Evolutionary conservation across 2,329 filamentous ascomycete genomes (phyloP), one percentile per base, ranked within the genome.

Genomic region (Phyllosticta citrichinensis): DNA sequence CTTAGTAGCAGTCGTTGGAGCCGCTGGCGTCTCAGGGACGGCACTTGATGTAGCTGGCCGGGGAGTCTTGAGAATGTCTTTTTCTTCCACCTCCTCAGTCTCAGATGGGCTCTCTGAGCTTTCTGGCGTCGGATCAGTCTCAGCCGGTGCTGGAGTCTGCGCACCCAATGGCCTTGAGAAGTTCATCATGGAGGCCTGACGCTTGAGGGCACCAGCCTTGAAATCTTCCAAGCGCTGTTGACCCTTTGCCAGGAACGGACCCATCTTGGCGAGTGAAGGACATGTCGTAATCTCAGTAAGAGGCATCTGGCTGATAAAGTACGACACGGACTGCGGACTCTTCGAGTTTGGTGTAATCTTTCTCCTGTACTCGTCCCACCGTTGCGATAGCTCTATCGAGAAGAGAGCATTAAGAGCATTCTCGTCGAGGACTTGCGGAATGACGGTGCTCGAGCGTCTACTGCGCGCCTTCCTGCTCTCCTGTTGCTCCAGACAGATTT

Each of bases 211-310:
- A 63, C 79, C 83, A 56, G 80, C 79, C 71, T 87, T 89, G 66
- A 92, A 77, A 56, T 87, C 84, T 62, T 84, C 79, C n/a, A 92
- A 78, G 8, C 86, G 82, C 62, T 82, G 82, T 65, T 89, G 86
- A 30, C 87, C 87, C 68, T 86, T 88, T 56, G 81, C 79, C 27
- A 87, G 77, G 5, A 87, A 66, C 1, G 83, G 81, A 12, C 83
- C 81, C 20, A 81, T 76, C 60, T 81, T 83, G 27, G 74, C 70
- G 12, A 81, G 69, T 0, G 82, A 81, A 5, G 77, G 73, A 69
- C 82, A 82, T 35, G 75, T 72, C 9, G 76, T 76, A 65, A 88
- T 77, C 3, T 79, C 68, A 9, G 80, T 80, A 60, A 82, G 76
- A 20, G 85, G 84, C 5, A 89, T 77, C 27, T 77, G 75, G 47